These are phyloP conservation scores for Moricandia moricandioides DNA, from an alignment of 345 rosid genomes.

Conservation along the genomic window DNA sequence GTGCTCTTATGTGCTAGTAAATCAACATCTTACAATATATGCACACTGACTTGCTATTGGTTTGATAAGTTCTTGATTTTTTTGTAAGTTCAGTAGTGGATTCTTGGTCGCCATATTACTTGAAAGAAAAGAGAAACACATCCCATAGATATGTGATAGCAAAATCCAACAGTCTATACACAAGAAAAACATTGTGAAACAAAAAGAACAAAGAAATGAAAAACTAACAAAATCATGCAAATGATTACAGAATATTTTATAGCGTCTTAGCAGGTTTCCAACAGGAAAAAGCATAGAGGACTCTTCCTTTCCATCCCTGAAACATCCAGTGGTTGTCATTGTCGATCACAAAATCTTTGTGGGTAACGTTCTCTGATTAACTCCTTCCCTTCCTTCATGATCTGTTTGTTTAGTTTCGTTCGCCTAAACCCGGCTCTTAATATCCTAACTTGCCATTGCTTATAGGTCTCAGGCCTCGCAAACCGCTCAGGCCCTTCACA, in stretches of 20 bases:
- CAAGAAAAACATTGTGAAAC: neutral
- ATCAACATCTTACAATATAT: neutral
- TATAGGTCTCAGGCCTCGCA: slow-evolving; percentile 75
- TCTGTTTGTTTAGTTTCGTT: slow-evolving; percentile 45
- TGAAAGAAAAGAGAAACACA: neutral
- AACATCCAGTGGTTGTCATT: slow-evolving; percentile 76
- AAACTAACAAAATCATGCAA: neutral
- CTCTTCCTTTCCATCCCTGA: slow-evolving; percentile 89
- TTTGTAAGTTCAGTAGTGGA: neutral
- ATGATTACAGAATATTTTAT: slow-evolving; percentile 1
- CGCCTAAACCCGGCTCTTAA: slow-evolving; percentile 64
- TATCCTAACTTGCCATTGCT: slow-evolving; percentile 64
- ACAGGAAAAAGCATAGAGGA: slow-evolving; percentile 57
- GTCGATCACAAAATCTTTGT: slow-evolving; percentile 62
- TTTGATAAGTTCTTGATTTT: neutral
- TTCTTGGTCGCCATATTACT: slow-evolving; percentile 3
- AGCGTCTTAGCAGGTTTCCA: slow-evolving; percentile 58
- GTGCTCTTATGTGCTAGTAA: neutral
- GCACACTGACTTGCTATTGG: neutral
- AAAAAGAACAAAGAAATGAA: neutral
- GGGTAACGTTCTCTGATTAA: slow-evolving; percentile 48
- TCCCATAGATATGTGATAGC: neutral
- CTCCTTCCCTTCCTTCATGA: slow-evolving; percentile 44
- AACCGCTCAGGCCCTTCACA: slow-evolving; percentile 70
- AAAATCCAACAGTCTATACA: slow-evolving; percentile 3